These are phyloP conservation scores for Phytopythium helicoides DNA, from an alignment of 352 stramenopile species.

Conservation along the genomic window DNA sequence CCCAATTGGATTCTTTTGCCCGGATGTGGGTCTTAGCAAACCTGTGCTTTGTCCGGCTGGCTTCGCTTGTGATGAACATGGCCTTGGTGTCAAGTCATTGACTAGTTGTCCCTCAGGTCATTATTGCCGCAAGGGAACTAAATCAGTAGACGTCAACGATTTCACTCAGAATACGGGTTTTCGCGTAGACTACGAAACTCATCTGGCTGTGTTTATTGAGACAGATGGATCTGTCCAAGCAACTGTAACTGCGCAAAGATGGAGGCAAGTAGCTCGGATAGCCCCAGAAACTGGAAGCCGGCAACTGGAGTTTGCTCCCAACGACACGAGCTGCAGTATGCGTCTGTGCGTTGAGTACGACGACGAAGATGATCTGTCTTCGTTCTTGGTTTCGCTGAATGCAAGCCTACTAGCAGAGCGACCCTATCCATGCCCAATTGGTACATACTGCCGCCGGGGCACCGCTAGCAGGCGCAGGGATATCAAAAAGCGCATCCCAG, in stretches of 20 bases:
- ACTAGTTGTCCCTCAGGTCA: constrained; percentile 91
- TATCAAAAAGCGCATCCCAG: constrained; percentile 24
- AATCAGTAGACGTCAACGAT: constrained; percentile 68
- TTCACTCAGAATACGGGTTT: constrained; percentile 68
- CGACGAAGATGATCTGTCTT: constrained; percentile 1
- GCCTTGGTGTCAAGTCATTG: constrained; percentile 61
- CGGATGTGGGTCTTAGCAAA: constrained; percentile 86
- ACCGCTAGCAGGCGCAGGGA: constrained; percentile 34
- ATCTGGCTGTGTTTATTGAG: constrained; percentile 61
- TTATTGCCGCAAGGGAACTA: constrained; percentile 93
- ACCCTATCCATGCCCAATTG: constrained; percentile 94
- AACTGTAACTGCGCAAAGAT: constrained; percentile 9
- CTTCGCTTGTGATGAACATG: constrained; percentile 91
- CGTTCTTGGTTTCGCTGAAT: not conserved
- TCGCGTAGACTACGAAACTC: constrained; percentile 53
- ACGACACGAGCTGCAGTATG: constrained; percentile 37
- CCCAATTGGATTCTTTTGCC: constrained; percentile 94
- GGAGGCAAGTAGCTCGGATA: constrained; percentile 42
- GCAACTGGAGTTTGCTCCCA: constrained; percentile 62
- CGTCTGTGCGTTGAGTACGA: constrained; percentile 47
- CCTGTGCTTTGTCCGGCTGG: constrained; percentile 91
- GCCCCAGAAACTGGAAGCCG: constrained; percentile 53
- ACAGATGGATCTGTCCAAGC: constrained; percentile 15
- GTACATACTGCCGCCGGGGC: constrained; percentile 91
- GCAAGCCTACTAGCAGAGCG: constrained; percentile 71